Evolutionary conservation across 371 early-diverging fungal species (phyloP).

Genomic region (Fennellomyces sp.): DNA sequence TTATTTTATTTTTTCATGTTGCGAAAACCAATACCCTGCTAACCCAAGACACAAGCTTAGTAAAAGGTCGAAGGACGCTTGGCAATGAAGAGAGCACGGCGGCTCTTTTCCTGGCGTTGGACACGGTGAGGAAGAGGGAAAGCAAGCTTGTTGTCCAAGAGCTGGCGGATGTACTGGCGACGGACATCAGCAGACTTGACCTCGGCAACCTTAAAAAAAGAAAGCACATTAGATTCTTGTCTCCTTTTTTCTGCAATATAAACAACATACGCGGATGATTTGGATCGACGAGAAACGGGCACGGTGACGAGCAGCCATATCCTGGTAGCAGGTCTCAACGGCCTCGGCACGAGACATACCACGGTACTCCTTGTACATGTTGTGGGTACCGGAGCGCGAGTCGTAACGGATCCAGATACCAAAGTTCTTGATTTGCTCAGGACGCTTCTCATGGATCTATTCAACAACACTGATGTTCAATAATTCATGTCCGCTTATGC

Average conservation of each 20-base stretch:
- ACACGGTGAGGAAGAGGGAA: constrained; percentile 99
- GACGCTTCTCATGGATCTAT: constrained; percentile 96
- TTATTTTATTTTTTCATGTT: background rate
- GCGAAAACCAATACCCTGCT: background rate
- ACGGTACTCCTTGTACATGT: constrained; percentile 99
- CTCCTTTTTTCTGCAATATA: too few species aligned
- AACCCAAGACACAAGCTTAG: constrained; percentile 27
- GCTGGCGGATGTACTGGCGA: constrained; percentile 97
- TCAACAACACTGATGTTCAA: background rate
- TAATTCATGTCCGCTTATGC: background rate
- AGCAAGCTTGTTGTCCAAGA: constrained; percentile 85
- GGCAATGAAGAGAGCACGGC: constrained; percentile 84
- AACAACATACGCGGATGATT: constrained; percentile 83
- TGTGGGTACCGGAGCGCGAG: constrained; percentile 99
- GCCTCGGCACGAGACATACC: constrained; percentile 95
- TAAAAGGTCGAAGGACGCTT: constrained; percentile 93
- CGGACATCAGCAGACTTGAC: constrained; percentile 90
- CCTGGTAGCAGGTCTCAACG: constrained; percentile 97
- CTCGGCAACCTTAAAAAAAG: constrained; percentile 64
- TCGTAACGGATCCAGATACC: constrained; percentile 99
- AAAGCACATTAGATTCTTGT: background rate
- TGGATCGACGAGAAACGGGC: constrained; percentile 97
- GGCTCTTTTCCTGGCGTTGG: constrained; percentile 72
- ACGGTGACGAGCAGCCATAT: constrained; percentile 99
- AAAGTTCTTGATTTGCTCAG: constrained; percentile 97